Conservation (phyloP, 768 basidiomycete species). For the Agrocybe chaxingu region DNA sequence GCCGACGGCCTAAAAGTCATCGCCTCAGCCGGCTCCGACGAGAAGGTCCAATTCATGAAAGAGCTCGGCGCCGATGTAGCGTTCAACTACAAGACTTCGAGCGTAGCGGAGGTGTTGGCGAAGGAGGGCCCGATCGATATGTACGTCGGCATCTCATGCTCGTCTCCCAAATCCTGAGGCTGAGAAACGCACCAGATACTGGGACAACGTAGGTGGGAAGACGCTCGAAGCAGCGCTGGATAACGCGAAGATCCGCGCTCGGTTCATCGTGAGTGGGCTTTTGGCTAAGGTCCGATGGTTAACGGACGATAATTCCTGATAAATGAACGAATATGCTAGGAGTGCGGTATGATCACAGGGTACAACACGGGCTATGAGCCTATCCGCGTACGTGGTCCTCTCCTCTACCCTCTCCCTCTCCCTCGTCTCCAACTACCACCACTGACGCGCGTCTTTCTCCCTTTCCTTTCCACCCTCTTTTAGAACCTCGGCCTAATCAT, state of each 20-base stretch:
- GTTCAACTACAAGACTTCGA: slow-evolving; percentile 71
- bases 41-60: slow-evolving; percentile 63
- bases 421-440: not conserved
- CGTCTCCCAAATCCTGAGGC: not conserved
- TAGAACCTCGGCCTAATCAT: slow-evolving; percentile 19
- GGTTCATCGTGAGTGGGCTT: slow-evolving; percentile 44
- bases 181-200: slow-evolving; percentile 30
- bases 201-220: slow-evolving; percentile 62
- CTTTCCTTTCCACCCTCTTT: not conserved
- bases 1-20: slow-evolving; percentile 59
- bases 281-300: not conserved
- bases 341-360: slow-evolving; percentile 39
- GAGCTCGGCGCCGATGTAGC: slow-evolving; percentile 62
- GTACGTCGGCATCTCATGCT: slow-evolving; percentile 18
- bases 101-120: slow-evolving; percentile 46
- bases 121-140: slow-evolving; percentile 52
- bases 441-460: slow-evolving; percentile 35
- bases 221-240: slow-evolving; percentile 54
- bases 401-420: not conserved
- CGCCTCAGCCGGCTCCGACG: slow-evolving; percentile 68
- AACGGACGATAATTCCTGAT: not conserved
- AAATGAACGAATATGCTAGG: slow-evolving; percentile 18
- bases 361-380: slow-evolving; percentile 30
- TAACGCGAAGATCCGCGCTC: slow-evolving; percentile 37
- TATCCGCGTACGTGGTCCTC: slow-evolving; percentile 19